Evolutionary conservation across 805 yeast species (phyloP), one percentile per base, ranked within the genome.

Genomic region (Lipomyces chichibuensis): DNA sequence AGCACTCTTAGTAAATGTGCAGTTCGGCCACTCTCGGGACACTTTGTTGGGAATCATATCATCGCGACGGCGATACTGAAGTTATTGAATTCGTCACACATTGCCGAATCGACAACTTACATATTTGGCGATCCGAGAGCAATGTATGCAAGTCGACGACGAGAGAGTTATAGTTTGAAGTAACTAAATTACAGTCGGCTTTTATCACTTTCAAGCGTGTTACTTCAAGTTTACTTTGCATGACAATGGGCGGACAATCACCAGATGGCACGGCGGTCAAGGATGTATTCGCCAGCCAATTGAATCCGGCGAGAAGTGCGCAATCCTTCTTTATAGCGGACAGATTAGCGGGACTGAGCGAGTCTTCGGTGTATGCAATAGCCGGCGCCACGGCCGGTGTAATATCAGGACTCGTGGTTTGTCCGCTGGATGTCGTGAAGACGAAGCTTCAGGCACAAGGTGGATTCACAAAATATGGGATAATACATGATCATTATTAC

Each of bases 341-440:
- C 17, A 29, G 13, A 20, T 32, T 33, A 17, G 60, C 37, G 3
- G 35, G 55, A 14, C 49, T 62, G 14, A 62, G 54, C 60, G 64
- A 59, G 11, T 59, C 69, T 25, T 37, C 63, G 3, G 60, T 64
- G n/a, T 60, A 90, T 14, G 95, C 98, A 6, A 73, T 90, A 0
- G 85, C 97, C 1, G 99, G 99, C 0, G 98, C 98, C 0, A 78
- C 92, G n/a, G 91, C 98, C 0, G 99, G 99, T 1, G 89, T 95
- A 71, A 75, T 91, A 7, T 88, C 98, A 0, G 98, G 98, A 0
- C 84, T 93, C 2, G 82, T 86, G 1, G 99, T 95, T 6, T 95
- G 98, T 78, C 99, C 99, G 0, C 80, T 95, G 43, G 99, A 95
- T 76, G 99, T 95, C 59, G 94, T 95, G 14, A 95, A 95, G 78